A percentile compares a stretch with the other conserved stretches of the same genome.
Conservation (phyloP, 1,139 yeast species). For the Taphrina populina region DNA sequence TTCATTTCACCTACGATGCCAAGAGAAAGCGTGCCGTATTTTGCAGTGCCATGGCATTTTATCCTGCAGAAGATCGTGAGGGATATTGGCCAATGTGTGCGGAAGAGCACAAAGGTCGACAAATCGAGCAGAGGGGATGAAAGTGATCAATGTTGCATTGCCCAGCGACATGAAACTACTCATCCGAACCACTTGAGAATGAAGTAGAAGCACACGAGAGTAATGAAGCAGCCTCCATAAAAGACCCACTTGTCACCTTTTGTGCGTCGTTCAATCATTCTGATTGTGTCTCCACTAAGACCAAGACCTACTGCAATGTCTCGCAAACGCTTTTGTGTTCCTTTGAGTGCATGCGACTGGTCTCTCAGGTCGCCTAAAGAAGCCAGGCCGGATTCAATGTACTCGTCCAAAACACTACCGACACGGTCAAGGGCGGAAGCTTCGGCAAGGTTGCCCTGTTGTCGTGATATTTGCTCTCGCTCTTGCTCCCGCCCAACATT, state of each 20-base stretch:
- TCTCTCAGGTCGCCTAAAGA: slow-evolving; percentile 84
- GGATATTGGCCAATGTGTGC: too few species aligned
- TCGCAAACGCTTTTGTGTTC: slow-evolving; percentile 64
- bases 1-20: too few species aligned
- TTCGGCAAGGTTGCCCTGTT: slow-evolving; percentile 39
- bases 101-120: too few species aligned
- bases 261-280: slow-evolving; percentile 79
- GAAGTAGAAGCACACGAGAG: slow-evolving; percentile 67
- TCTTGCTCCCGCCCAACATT: slow-evolving; percentile 1
- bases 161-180: too few species aligned
- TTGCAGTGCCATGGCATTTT: too few species aligned
- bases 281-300: slow-evolving; percentile 79
- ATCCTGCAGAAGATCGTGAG: too few species aligned
- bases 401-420: slow-evolving; percentile 79
- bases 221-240: slow-evolving; percentile 66
- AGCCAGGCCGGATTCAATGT: slow-evolving; percentile 81
- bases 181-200: slow-evolving; percentile 66
- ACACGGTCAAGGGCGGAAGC: slow-evolving; percentile 64
- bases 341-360: slow-evolving; percentile 70
- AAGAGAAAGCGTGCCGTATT: too few species aligned
- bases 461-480: slow-evolving; percentile 21
- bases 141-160: too few species aligned
- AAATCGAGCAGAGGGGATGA: too few species aligned
- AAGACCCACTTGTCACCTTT: slow-evolving; percentile 85
- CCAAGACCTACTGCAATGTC: slow-evolving; percentile 78